Evolutionary conservation across 192 early-diverging fungal genomes (phyloP), one percentile per base, ranked within the genome.

Genomic region (Coemansia aciculifera): DNA sequence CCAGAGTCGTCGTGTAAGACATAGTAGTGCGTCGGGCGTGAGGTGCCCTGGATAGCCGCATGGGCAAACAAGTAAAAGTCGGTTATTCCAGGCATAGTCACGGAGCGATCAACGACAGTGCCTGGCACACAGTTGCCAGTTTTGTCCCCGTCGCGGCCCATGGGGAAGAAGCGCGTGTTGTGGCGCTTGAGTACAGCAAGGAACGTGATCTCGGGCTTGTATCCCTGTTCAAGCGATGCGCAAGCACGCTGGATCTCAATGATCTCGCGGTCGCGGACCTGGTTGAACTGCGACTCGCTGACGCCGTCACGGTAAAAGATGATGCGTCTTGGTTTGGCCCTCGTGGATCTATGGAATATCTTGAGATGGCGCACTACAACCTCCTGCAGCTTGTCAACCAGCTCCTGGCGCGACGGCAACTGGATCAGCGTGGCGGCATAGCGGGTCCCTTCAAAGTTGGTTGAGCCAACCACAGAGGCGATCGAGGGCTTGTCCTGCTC

Each of bases 1-100:
- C 84, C 76, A 73, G 93, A 90, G 40, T 98, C 95, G 64, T 99
- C 93, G 61, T 90, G 84, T 37, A 99, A 72, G n/a, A 97, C 94
- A 51, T 90, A 88, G 87, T 99, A 99, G 72, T 93, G 92, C 0
- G 91, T 91, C 0, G 95, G 95, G 36, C 94, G 90, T 11, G 93
- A 94, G 1, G 95, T 97, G 38, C 95, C 95, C 75, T 95, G 94
- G 19, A 96, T 86, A 49, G 95, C 94, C 1, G 90, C 89, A 62
- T 99, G 97, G 12, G 94, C 90, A 61, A 91, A 91, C 21, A 98
- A 73, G 64, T 90, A 93, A 68, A 98, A 97, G 63, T 98, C 93
- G 64, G 90, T 92, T 43, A 93, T 88, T 24, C 79, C 83, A 1
- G 96, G 95, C 77, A 95, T 91, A 2, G 86, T 87, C 61, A 96